Conservation (phyloP, 2,329 filamentous ascomycete species). For the Scytalidium lignicola region DNA sequence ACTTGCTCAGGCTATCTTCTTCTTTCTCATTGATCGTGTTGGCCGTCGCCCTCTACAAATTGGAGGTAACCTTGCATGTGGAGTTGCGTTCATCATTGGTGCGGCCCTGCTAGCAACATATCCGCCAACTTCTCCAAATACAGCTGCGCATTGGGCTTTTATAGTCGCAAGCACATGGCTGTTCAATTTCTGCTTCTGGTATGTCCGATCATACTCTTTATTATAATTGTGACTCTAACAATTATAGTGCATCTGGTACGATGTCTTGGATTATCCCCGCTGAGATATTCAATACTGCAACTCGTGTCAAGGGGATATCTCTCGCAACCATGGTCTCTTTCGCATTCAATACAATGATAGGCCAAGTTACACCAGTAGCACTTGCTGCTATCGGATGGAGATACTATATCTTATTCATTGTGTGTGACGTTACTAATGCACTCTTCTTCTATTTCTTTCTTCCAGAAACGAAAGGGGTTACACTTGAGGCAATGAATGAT, state of each 20-base stretch:
- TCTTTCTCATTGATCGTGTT: slow-evolving; percentile 61
- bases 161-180: slow-evolving; percentile 55
- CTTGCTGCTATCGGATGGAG: slow-evolving; percentile 21
- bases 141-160: slow-evolving; percentile 51
- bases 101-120: slow-evolving; percentile 31
- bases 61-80: slow-evolving; percentile 63
- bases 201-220: not conserved
- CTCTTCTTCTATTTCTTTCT: slow-evolving; percentile 58
- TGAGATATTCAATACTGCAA: slow-evolving; percentile 58
- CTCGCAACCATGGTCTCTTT: slow-evolving; percentile 54
- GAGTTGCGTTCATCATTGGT: slow-evolving; percentile 60
- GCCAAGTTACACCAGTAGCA: slow-evolving; percentile 51
- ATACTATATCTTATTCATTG: slow-evolving; percentile 43
- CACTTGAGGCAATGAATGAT: slow-evolving; percentile 57
- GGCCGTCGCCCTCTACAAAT: slow-evolving; percentile 69
- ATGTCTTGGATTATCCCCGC: slow-evolving; percentile 44
- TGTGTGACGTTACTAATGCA: slow-evolving; percentile 61
- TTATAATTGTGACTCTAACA: not conserved
- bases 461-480: slow-evolving; percentile 52
- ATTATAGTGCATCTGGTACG: slow-evolving; percentile 48
- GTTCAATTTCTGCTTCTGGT: slow-evolving; percentile 54
- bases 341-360: slow-evolving; percentile 64
- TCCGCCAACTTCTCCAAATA: slow-evolving; percentile 39
- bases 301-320: slow-evolving; percentile 53
- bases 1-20: slow-evolving; percentile 62